Evolutionary conservation across 2,329 filamentous ascomycete species (phyloP), one percentile per base, ranked within the genome.

Genomic region (Aspergillus melleus): DNA sequence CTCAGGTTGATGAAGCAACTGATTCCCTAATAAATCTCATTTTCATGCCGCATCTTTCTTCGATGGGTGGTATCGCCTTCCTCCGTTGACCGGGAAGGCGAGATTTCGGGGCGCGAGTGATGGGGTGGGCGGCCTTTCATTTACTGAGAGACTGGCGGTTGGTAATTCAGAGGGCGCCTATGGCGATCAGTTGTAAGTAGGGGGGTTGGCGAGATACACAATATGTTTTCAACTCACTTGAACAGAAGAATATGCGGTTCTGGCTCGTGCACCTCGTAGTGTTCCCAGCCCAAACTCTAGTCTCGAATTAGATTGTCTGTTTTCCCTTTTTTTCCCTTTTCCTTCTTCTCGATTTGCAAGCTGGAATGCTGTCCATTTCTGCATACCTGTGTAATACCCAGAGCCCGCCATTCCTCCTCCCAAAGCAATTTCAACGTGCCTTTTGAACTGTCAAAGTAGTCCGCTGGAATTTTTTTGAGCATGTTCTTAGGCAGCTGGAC

Each of bases 221-320:
- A 19, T 42, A 8, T n/a, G 30, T 63, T n/a, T 42, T 42, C 46
- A 44, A 83, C 90, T 77, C 81, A 97, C 94, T 99, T 99, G 86
- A 99, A 99, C 32, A 99, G 86, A 57, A 99, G 85, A 72, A 99
- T 99, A 77, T 99, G 95, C 66, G 95, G 95, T 80, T 99, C 95
- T 49, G 95, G 95, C 78, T 98, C 95, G 77, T 99, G 95, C 57
- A 99, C 95, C 78, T 99, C 95, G 76, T 99, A 99, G 78, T 99
- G 95, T 77, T 98, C 94, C 95, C 95, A 99, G 59, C 95, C 95
- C 71, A 99, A 83, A 82, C 94, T 98, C 93, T 98, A 74, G 53
- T 46, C 11, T 57, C 16, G n/a, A 16, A 14, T 14, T 47, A 42
- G 49, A 60, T 64, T 62, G 57, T 46, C 24, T 24, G 24, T 24